Conservation (phyloP, 164 flowering plant species). For the Piper betle region DNA sequence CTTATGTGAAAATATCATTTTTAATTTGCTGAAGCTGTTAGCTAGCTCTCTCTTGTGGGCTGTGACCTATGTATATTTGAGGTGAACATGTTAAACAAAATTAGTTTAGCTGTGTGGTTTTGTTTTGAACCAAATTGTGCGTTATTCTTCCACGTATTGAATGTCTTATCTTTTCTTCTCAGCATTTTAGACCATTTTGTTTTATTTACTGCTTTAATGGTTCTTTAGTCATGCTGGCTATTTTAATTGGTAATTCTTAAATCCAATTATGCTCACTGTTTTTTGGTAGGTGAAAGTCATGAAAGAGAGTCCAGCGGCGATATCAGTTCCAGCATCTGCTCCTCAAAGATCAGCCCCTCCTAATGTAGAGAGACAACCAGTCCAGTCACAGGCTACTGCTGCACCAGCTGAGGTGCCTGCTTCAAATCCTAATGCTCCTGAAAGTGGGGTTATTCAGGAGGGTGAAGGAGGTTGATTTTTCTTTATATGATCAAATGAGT, state of each 20-base stretch:
- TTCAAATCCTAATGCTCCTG: conserved; percentile 9
- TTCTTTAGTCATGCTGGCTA: background rate
- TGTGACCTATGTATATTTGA: no score
- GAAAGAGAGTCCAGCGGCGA: conserved; percentile 14
- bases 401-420: conserved; percentile 7
- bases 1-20: no score
- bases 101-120: no score
- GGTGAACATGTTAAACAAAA: no score
- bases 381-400: conserved; percentile 7
- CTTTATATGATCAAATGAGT: background rate
- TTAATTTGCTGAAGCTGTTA: no score
- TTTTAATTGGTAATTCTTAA: background rate
- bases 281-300: conserved; percentile 15
- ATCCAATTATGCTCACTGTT: background rate
- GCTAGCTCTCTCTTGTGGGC: no score
- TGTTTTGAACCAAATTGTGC: no score
- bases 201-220: background rate
- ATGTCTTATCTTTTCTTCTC: background rate
- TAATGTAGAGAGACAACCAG: conserved; percentile 7
- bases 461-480: conserved; percentile 10
- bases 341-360: conserved; percentile 11
- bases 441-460: conserved; percentile 11
- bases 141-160: no score
- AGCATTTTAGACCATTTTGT: background rate
- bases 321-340: conserved; percentile 10